phyloP scores from a whole-genome alignment of 106 monocot species.

The Triglochin maritima region DNA sequence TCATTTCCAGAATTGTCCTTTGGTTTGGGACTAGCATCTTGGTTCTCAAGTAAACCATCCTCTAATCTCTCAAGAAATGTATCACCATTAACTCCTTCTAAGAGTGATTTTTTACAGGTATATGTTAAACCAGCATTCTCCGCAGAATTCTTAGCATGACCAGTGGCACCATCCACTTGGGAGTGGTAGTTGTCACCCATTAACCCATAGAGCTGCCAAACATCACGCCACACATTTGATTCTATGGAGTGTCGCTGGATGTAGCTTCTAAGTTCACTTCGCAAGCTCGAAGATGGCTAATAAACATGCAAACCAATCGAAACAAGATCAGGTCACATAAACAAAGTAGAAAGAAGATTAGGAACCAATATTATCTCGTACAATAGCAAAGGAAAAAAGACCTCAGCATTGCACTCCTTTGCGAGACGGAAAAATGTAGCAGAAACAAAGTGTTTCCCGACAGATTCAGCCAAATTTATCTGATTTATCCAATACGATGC shows the following conservation, averaged over 20 bases:
- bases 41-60: not conserved
- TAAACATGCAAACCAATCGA: not conserved
- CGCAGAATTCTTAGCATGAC: not conserved
- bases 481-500: constrained; percentile 61
- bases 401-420: constrained; percentile 64
- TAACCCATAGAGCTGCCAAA: constrained; percentile 11
- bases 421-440: constrained; percentile 69
- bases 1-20: not conserved
- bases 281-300: constrained; percentile 45
- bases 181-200: not conserved
- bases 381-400: constrained; percentile 4
- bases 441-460: constrained; percentile 61
- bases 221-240: not conserved
- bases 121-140: not conserved
- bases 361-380: not conserved
- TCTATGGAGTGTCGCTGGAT: constrained; percentile 17
- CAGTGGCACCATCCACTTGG: not conserved
- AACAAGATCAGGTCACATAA: not conserved
- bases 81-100: not conserved
- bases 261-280: constrained; percentile 47
- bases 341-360: not conserved
- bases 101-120: too few species aligned
- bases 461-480: constrained; percentile 50
- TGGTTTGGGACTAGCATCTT: not conserved
- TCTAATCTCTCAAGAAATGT: not conserved